Evolutionary conservation across 352 stramenopile species (phyloP), one percentile per base, ranked within the genome.

Genomic region (Phytophthora podocarpi): DNA sequence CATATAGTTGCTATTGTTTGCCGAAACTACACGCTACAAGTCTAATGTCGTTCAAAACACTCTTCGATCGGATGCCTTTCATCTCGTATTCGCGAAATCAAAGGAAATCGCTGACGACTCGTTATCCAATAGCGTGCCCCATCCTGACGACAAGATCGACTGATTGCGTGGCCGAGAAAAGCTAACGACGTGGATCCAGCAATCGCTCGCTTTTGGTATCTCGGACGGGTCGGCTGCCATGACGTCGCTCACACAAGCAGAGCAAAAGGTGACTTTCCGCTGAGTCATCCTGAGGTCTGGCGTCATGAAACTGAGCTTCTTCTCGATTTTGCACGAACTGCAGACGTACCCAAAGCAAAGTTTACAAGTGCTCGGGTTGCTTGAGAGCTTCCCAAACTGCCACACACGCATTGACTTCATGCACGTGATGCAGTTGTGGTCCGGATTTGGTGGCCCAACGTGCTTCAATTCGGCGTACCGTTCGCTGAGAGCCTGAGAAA

Each of bases 241-340:
- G 5, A 59, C 65, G 4, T 64, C 31, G 30, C 21, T 74, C 15
- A 78, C 35, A 37, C 73, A 82, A 15, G 37, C 45, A 23, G 55
- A 45, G 45, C 70, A 82, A 52, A 82, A 79, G 11, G 54, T 56
- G 28, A 79, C 52, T 61, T 74, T 74, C n/a, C 67, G 48, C 48
- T 65, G 55, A 41, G 66, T 66, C 24, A 78, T 67, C 16, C 62
- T 57, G 8, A 66, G 41, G 34, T 79, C 66, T 13, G 64, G 49
- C 1, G 62, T 58, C 49, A 76, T 64, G 42, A 77, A 82, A 35
- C 45, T 66, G 42, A 82, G 35, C 63, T 73, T 76, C 32, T 71
- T 74, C 23, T 47, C 47, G 13, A 78, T 20, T 6, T 63, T 68
- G 56, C 72, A 81, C 9, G 66, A 58, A 3, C 26, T 64, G 26